phyloP scores from a whole-genome alignment of 1,139 yeast genomes.

The Magnusiomyces sp. region DNA sequence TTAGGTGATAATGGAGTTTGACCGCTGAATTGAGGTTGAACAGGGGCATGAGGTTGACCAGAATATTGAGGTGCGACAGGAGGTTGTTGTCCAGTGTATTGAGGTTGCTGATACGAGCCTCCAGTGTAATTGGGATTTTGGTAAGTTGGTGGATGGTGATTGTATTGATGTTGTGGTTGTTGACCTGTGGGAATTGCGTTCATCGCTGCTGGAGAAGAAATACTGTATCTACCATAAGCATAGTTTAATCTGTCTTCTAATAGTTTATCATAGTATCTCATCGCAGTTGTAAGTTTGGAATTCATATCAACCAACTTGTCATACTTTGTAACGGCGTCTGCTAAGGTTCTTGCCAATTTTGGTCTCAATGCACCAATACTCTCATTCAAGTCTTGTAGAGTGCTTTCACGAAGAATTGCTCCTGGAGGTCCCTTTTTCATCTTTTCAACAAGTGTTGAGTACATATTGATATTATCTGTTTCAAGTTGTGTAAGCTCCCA shows the following conservation, averaged over 20 bases:
- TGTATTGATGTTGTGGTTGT: conserved; percentile 3
- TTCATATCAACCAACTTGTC: conserved; percentile 70
- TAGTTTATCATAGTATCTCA: conserved; percentile 68
- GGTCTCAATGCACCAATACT: conserved; percentile 64
- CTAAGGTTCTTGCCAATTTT: conserved; percentile 57
- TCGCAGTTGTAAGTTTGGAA: conserved; percentile 71
- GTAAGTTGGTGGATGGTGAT: background rate
- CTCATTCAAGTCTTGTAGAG: conserved; percentile 55
- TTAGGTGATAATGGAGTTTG: conserved; percentile 31
- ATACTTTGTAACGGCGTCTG: conserved; percentile 56
- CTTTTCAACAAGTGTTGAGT: conserved; percentile 56
- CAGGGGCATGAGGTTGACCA: conserved; percentile 23
- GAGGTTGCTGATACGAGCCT: conserved; percentile 9
- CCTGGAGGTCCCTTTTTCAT: conserved; percentile 44
- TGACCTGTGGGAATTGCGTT: conserved; percentile 7
- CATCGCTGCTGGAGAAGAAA: conserved; percentile 3
- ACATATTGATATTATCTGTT: conserved; percentile 59
- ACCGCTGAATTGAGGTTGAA: conserved; percentile 29
- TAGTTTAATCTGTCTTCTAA: conserved; percentile 57
- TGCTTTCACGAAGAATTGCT: conserved; percentile 52
- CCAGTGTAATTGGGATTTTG: conserved; percentile 9
- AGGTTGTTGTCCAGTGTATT: conserved; percentile 20
- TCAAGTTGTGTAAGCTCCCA: conserved; percentile 48
- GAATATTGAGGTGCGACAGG: conserved; percentile 22
- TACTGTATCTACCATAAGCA: conserved; percentile 35